A percentile compares a stretch with the other conserved stretches of the same genome.
phyloP scores from a whole-genome alignment of 306 rosid genomes.

The Begonia masoniana region DNA sequence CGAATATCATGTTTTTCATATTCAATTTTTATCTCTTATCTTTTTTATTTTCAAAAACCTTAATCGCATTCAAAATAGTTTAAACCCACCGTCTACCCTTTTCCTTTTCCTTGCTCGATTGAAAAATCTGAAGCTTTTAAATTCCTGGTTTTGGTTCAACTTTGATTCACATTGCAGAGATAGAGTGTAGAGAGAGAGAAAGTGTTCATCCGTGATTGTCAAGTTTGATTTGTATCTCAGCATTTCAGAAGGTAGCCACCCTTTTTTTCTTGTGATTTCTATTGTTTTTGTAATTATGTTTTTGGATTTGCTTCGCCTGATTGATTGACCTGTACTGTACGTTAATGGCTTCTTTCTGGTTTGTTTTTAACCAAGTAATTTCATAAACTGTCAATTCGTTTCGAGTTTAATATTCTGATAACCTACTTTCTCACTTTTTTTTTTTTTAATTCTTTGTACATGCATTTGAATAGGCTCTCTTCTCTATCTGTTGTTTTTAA shows the following conservation, averaged over 20 bases:
- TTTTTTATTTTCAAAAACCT: too few species aligned
- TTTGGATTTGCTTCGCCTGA: background rate
- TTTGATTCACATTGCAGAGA: too few species aligned
- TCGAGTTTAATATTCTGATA: conserved; percentile 20
- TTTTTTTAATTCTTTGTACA: conserved; percentile 8
- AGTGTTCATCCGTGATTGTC: background rate
- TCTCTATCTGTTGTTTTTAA: background rate
- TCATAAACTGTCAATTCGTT: conserved; percentile 30
- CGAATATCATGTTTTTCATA: background rate
- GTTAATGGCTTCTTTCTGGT: background rate
- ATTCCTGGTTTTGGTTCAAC: too few species aligned
- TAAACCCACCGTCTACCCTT: too few species aligned
- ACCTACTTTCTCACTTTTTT: conserved; percentile 3
- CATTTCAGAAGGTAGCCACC: conserved; percentile 12
- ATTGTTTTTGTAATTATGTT: conserved; percentile 1
- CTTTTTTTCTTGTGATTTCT: conserved; percentile 6
- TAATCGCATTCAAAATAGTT: too few species aligned
- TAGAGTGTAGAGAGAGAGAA: conserved; percentile 2
- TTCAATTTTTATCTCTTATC: background rate
- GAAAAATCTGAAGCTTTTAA: background rate
- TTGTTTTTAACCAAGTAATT: conserved; percentile 9
- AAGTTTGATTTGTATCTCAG: conserved; percentile 7
- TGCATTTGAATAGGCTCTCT: background rate
- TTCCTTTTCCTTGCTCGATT: background rate
- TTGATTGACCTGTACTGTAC: background rate